Evolutionary conservation across 1,284 basidiomycete genomes (phyloP).

Genomic region (Papiliotrema nemorosa): DNA sequence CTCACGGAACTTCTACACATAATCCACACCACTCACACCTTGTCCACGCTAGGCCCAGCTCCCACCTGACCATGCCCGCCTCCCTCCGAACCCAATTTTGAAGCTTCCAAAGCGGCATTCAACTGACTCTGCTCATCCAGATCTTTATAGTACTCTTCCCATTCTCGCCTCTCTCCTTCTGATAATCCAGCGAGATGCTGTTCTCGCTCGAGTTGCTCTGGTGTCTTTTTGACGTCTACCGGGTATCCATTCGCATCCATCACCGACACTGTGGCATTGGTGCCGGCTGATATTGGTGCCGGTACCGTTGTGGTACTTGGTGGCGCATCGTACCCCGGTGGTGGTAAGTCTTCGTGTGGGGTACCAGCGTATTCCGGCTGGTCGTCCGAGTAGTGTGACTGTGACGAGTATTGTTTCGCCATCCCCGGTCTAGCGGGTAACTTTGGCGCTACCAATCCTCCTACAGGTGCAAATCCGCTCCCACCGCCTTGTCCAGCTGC

Average conservation of each 20-base stretch:
- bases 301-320: too few species aligned
- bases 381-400: conserved; percentile 22
- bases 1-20: not conserved
- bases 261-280: too few species aligned
- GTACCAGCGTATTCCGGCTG: conserved; percentile 2
- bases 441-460: not conserved
- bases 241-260: not conserved
- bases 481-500: not conserved
- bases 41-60: not conserved
- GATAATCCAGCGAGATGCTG: not conserved
- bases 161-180: conserved; percentile 2
- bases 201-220: not conserved
- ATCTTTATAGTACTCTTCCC: conserved; percentile 1
- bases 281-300: too few species aligned
- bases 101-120: not conserved
- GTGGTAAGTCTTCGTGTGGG: conserved; percentile 1
- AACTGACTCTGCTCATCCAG: not conserved
- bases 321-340: conserved; percentile 1
- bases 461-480: too few species aligned
- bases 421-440: conserved; percentile 18
- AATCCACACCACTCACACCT: not conserved
- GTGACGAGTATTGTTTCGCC: conserved; percentile 11
- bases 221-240: not conserved
- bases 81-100: not conserved
- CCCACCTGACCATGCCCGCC: not conserved